Base-by-base conservation (phyloP, 2,329 filamentous ascomycete species). In the Aspergillus calidoustus region DNA sequence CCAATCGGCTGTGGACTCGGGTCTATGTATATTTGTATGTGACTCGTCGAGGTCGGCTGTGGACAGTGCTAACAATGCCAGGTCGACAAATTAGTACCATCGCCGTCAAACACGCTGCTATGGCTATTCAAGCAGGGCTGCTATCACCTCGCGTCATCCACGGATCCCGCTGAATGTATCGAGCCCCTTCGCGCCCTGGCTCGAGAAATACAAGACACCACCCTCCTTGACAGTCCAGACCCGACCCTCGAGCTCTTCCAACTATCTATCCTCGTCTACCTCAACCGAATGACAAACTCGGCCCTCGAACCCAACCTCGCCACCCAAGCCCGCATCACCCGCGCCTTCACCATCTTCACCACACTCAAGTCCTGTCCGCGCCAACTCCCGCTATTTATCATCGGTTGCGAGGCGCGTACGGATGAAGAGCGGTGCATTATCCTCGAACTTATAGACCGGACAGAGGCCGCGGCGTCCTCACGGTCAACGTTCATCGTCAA, bases 311-410 rank as follows among this genome's bases (percentile, higher is more conserved):
- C 47, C 3, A 9, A 41, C 9, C 9, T 30, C 7, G 53, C 22
- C 23, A 54, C 59, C 3, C 59, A 53, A 11, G 22, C 31, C 23
- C 59, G 43, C 3, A 51, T 62, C 17, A 3, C 28, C 7, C 44
- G n/a, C 17, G 62, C 48, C 2, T 61, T 64, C 13, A 5, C 52
- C 4, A 51, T 41, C 8, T 23, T 64, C 22, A 19, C 52, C 4
- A 13, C 48, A 1, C 41, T 64, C 8, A n/a, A 13, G 7, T 13
- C 56, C 17, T 64, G 56, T 31, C 56, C 61, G 19, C 47, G 56
- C 13, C 59, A 64, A 41, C 59, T 64, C 34, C 62, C 56, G 2
- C 22, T 64, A 1, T 59, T 64, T 19, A 54, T 64, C n/a, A 13
- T 62, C 3, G 62, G 55, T 17, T 61, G 59, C 17, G 55, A 64